Evolutionary conservation across 139 green algal genomes (phyloP), one percentile per base, ranked within the genome.

Genomic region (Edaphochlamys debaryana): DNA sequence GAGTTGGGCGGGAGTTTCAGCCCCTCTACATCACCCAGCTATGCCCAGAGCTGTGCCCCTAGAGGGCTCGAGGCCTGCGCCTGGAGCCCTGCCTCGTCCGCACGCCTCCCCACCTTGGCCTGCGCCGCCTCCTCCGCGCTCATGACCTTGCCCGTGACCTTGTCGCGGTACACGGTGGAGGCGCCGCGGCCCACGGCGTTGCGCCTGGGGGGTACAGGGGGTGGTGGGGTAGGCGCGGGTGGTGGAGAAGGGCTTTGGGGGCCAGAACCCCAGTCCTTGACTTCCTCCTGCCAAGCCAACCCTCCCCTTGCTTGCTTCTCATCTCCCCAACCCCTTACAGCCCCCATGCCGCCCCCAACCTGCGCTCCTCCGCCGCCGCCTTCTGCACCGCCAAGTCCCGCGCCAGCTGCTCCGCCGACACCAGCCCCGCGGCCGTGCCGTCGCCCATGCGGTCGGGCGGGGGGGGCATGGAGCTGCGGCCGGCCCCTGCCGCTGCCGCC

Each of bases 111-210:
- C 64, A 82, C 74, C 84, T 81, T 86, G 64, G 32, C 67, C 36
- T 71, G 88, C 30, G 60, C 41, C 22, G 76, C 76, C 76, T 82
- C 76, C 69, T 94, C 92, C 36, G 81, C 84, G 38, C 56, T 91
- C 60, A 95, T 88, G 3, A 82, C 56, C 27, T 87, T 86, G 22
- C 94, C 93, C 7, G 89, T 87, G 27, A 60, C 71, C 58, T 90
- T 91, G 88, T 96, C 93, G n/a, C 95, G 89, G 81, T 96, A 96
- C 42, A 97, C 91, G 27, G 94, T 97, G 23, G 89, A 58, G 9
- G 92, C 92, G 37, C 86, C 89, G 9, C 89, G 81, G 17, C 93
- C 93, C 42, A 87, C 86, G 1, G 84, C 89, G 29, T 73, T 71
- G 3, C 86, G 85, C 80, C 89, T 93, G 71, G 32, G 69, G 32